Conservation (phyloP, 2,329 filamentous ascomycete genomes). For the Decorospora gaudefroyi region DNA sequence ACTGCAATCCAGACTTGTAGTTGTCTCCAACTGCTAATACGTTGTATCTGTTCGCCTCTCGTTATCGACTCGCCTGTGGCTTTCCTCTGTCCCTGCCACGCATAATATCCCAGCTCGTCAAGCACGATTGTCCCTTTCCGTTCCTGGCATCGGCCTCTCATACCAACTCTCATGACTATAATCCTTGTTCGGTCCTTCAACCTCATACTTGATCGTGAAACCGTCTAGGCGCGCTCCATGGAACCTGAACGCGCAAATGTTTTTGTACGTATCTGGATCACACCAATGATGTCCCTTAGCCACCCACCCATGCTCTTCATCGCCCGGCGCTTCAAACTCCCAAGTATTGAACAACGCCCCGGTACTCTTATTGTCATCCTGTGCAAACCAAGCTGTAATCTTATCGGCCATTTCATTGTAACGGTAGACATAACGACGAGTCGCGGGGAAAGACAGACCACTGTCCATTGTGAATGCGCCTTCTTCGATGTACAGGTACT, state of each 20-base stretch:
- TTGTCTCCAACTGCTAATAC: no score
- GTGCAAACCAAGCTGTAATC: slow-evolving; percentile 75
- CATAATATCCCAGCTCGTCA: neutral
- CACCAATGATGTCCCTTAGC: slow-evolving; percentile 72
- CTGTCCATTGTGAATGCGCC: slow-evolving; percentile 65
- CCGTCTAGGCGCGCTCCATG: slow-evolving; percentile 28
- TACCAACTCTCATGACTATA: slow-evolving; percentile 58
- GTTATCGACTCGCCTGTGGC: no score
- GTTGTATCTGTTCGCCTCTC: no score
- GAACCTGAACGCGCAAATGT: slow-evolving; percentile 68
- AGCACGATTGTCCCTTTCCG: neutral
- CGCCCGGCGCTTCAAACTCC: slow-evolving; percentile 57
- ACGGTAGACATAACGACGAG: slow-evolving; percentile 71
- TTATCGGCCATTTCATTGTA: slow-evolving; percentile 65
- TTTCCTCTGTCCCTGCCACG: no score
- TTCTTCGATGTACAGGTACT: slow-evolving; percentile 70
- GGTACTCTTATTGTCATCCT: slow-evolving; percentile 69
- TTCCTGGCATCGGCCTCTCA: slow-evolving; percentile 18
- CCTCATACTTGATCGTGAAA: slow-evolving; percentile 61
- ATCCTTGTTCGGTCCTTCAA: slow-evolving; percentile 74
- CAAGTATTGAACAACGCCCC: slow-evolving; percentile 78
- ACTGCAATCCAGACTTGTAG: no score
- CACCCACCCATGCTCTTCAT: slow-evolving; percentile 57
- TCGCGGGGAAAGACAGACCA: slow-evolving; percentile 63
- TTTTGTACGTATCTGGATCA: slow-evolving; percentile 71